These are phyloP conservation scores for Cyberlindnera veronae DNA, from an alignment of 805 yeast genomes.

Conservation along the genomic window DNA sequence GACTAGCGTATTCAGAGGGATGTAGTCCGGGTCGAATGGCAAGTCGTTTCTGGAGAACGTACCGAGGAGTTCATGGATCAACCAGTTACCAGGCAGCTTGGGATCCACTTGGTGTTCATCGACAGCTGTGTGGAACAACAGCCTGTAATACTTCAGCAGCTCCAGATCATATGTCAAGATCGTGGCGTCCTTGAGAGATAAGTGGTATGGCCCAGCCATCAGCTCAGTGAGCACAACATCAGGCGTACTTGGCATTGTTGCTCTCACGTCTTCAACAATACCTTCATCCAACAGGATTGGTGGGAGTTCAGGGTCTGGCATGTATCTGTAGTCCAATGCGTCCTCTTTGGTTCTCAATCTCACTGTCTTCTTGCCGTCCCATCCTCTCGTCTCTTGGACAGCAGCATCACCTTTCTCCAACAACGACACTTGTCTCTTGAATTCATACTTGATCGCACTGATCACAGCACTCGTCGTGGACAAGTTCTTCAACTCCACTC, in stretches of 20 bases:
- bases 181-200: constrained; percentile 72
- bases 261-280: constrained; percentile 40
- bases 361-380: constrained; percentile 77
- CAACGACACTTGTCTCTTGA: constrained; percentile 57
- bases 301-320: constrained; percentile 92
- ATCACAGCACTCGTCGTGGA: constrained; percentile 79
- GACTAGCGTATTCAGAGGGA: constrained; percentile 44
- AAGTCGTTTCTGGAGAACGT: constrained; percentile 50
- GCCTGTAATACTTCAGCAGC: constrained; percentile 50
- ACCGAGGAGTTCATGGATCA: constrained; percentile 78
- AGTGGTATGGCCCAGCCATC: constrained; percentile 43
- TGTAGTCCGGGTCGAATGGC: constrained; percentile 29
- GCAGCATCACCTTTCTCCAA: constrained; percentile 35
- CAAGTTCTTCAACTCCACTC: constrained; percentile 89
- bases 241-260: constrained; percentile 54
- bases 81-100: constrained; percentile 66
- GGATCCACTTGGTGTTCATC: constrained; percentile 25
- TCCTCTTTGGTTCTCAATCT: constrained; percentile 74
- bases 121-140: constrained; percentile 34
- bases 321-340: constrained; percentile 83
- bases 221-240: constrained; percentile 51
- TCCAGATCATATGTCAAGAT: constrained; percentile 53
- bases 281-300: constrained; percentile 42
- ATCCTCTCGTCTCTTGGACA: constrained; percentile 76
- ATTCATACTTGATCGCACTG: constrained; percentile 73